Evolutionary conservation across 2,329 filamentous ascomycete species (phyloP).

Genomic region (Trichoderma atrobrunneum): DNA sequence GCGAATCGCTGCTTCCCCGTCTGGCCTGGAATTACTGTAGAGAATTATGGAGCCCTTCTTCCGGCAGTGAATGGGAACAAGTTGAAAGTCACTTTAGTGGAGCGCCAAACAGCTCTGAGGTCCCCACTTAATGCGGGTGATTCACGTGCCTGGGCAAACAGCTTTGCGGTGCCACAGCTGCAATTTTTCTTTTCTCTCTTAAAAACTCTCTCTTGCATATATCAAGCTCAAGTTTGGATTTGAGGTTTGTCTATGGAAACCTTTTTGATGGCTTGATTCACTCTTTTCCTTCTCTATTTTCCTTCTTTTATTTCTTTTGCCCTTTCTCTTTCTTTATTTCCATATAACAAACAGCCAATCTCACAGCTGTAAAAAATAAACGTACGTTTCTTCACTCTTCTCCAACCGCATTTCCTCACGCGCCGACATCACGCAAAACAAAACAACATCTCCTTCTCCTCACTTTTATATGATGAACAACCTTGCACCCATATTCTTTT

Average conservation of each 20-base stretch:
- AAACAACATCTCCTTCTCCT: conserved; percentile 2
- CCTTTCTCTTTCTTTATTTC: background rate
- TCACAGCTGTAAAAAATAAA: conserved; percentile 1
- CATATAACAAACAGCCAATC: background rate
- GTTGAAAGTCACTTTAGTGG: background rate
- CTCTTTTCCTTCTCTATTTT: background rate
- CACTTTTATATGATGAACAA: conserved; percentile 41
- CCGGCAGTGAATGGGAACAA: background rate
- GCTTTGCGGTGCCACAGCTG: background rate
- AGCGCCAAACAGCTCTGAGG: background rate
- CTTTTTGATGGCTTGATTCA: background rate
- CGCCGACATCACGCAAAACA: background rate
- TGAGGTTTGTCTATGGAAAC: background rate
- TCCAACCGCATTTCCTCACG: background rate
- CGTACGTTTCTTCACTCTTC: background rate
- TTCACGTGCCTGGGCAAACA: conserved; percentile 10
- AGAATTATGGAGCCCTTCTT: background rate
- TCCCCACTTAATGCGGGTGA: background rate
- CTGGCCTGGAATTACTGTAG: background rate
- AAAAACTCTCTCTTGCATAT: background rate
- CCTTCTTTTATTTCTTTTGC: background rate
- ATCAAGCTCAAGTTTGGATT: background rate
- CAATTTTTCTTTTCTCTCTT: conserved; percentile 10
- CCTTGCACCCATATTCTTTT: conserved; percentile 39
- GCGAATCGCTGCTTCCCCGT: background rate